Base-by-base conservation (phyloP, 2,329 filamentous ascomycete genomes). In the Blastomyces emzantsi region DNA sequence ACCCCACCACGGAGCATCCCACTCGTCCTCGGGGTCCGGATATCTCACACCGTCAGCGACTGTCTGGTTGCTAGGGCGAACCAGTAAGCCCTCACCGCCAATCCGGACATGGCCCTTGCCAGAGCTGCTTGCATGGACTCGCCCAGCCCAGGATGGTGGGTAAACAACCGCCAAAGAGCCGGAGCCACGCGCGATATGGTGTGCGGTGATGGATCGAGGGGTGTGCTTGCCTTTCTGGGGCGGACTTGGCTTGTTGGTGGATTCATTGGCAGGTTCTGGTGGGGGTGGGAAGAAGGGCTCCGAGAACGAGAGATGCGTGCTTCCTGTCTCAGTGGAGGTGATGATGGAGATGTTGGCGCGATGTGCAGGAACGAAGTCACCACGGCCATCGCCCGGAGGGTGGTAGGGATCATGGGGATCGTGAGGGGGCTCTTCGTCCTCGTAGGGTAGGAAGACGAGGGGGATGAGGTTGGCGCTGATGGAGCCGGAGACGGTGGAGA, bases 391-490 rank as follows among this genome's bases (percentile, higher is more conserved):
- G 15, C 57, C 28, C 8, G 54, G 54, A 36, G 54, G 54, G 30
- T 57, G 19, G 19, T 41, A 41, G 9, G 54, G 54, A 19, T 57
- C 54, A 41, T 41, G 56, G 33, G 54, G 54, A 25, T 57, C 54
- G 54, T 33, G 33, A 7, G 54, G 54, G 54, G 54, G 54, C 25
- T 62, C 43, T 19, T 49, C 52, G 4, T 61, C 60, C 17, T 55
- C 39, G 9, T 55, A 30, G 45, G 19, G 43, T 5, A 58, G 45
- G 28, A 66, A 65, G 17, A 67, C 64, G 43, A 69, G 76, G 7
- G 86, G 76, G 1, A 73, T 72, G 33, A 87, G 77, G 0, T 75
- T 78, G 11, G 82, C 79, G 22, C 74, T 77, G 52, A 86, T 77
- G 13, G 70, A 73, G 36, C 85, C 85, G 58, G 73, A 74, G 0